Evolutionary conservation across 495 filamentous ascomycete species (phyloP), one percentile per base, ranked within the genome.

Genomic region (Neurospora sublineolata): DNA sequence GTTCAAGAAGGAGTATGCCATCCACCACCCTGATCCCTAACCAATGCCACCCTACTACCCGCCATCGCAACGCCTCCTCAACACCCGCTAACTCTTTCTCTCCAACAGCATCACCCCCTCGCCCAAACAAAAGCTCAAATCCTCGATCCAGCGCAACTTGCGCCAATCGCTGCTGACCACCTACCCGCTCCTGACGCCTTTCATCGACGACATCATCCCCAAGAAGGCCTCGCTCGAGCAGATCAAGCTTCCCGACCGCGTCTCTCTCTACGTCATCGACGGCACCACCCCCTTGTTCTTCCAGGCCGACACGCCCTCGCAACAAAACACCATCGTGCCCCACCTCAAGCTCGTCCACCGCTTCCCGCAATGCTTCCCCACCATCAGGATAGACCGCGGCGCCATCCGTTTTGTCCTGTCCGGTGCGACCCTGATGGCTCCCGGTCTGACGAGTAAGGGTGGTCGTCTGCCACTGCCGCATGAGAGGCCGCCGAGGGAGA

Each of bases 341-440:
- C 94, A 97, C 78, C 89, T 95, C 3, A 83, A 84, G 18, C 87
- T 94, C 71, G 85, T 94, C 37, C 93, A 94, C 81, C 83, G 86
- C 69, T 92, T 90, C 82, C 90, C 90, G 7, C 76, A 83, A 69
- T 85, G 84, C 76, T 93, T 93, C 77, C 85, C 86, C 7, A 85
- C 83, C 33, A 79, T 93, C 58, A 87, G 89, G 69, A 94, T 97
- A 77, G 94, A 98, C 81, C 89, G 95, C 68, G 95, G 95, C 69
- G 95, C 96, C 0, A 97, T 98, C 80, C 93, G 96, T 72, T 99
- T 99, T 82, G 94, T 99, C 37, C 87, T 99, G 1, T 90, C 88
- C 3, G 95, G 95, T 30, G 95, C 95, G 0, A 91, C 94, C 70
- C 89, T 99, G 58, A 99, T 99, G 95, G 94, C 92, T 14, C 95